phyloP scores from a whole-genome alignment of 768 basidiomycete species.

The Cystofilobasidium capitatum region DNA sequence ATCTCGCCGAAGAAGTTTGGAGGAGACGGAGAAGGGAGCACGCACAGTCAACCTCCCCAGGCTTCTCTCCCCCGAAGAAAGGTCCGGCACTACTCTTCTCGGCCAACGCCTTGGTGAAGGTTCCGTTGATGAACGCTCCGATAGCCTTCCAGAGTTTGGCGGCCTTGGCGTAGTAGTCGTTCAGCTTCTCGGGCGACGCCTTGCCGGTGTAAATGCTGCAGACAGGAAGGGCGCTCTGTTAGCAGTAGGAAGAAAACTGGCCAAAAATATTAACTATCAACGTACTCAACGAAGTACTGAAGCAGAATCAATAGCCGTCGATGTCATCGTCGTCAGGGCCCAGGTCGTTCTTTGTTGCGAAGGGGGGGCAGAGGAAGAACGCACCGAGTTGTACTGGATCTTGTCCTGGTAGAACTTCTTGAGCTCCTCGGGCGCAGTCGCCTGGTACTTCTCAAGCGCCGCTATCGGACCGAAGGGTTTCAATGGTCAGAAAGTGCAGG shows the following conservation, averaged over 20 bases:
- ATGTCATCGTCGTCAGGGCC: no score
- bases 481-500: background rate
- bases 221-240: background rate
- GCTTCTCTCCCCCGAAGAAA: constrained; percentile 4
- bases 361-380: background rate
- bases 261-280: background rate
- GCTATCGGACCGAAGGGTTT: background rate
- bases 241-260: background rate
- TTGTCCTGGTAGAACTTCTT: constrained; percentile 21
- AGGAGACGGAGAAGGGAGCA: background rate
- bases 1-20: background rate
- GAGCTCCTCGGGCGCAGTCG: constrained; percentile 10
- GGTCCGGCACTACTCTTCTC: constrained; percentile 34
- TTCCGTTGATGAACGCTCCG: constrained; percentile 43
- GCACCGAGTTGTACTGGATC: constrained; percentile 15
- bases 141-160: constrained; percentile 9
- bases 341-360: background rate
- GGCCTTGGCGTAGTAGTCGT: constrained; percentile 9
- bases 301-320: no score
- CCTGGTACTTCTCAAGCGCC: constrained; percentile 18
- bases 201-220: constrained; percentile 16
- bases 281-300: constrained; percentile 2
- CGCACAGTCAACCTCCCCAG: constrained; percentile 24
- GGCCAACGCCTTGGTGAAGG: constrained; percentile 46
- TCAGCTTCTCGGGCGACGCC: background rate